phyloP scores from a whole-genome alignment of 1,284 basidiomycete species.

The Cystobasidium slooffiae region DNA sequence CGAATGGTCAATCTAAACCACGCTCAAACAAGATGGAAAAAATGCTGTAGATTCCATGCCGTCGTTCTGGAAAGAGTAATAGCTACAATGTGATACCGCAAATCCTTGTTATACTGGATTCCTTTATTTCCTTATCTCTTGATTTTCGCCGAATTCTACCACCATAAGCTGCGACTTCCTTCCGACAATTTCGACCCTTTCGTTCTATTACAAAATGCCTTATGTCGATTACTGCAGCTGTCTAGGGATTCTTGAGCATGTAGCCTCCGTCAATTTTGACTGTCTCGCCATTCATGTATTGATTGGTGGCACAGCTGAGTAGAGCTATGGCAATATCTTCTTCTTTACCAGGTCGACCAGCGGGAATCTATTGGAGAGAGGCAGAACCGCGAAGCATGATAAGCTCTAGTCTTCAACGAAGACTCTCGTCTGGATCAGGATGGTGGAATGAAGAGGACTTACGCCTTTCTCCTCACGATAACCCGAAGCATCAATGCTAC shows the following conservation, averaged over 20 bases:
- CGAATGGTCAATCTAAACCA: too few species aligned
- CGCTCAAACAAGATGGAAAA: too few species aligned
- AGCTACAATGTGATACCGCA: too few species aligned
- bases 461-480: conserved; percentile 38
- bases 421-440: not conserved
- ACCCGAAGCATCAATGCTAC: conserved; percentile 17
- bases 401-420: not conserved
- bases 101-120: too few species aligned
- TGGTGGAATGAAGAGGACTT: not conserved
- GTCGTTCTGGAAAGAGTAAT: too few species aligned
- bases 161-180: too few species aligned
- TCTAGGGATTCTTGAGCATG: conserved; percentile 18
- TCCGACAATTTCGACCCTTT: too few species aligned
- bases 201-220: not conserved
- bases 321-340: conserved; percentile 32
- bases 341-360: conserved; percentile 38
- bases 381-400: not conserved
- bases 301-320: conserved; percentile 30
- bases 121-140: too few species aligned
- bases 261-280: conserved; percentile 29
- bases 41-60: too few species aligned
- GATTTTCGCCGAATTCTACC: too few species aligned
- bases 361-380: not conserved
- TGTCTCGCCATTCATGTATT: conserved; percentile 39
- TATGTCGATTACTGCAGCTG: not conserved